Evolutionary conservation across 2,329 filamentous ascomycete genomes (phyloP).

Genomic region (Colletotrichum sp.): DNA sequence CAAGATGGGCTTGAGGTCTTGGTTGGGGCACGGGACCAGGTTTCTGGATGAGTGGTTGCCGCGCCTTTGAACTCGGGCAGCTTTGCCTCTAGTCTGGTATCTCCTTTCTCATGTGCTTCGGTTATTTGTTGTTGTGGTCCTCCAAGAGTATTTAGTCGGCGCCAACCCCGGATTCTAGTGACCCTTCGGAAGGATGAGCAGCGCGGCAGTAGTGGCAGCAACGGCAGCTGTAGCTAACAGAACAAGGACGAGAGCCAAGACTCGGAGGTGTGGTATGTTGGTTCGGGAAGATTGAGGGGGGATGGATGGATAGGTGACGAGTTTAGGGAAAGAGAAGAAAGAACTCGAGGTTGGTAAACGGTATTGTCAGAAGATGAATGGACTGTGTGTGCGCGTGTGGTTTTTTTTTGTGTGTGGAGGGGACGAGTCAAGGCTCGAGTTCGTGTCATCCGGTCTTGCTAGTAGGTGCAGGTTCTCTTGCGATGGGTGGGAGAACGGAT

Average conservation of each 20-base stretch:
- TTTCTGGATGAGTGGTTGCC: background rate
- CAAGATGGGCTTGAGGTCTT: background rate
- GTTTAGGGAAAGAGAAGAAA: background rate
- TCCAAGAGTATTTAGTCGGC: background rate
- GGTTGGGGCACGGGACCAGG: background rate
- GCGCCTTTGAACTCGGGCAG: background rate
- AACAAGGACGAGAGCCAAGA: background rate
- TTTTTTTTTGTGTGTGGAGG: background rate
- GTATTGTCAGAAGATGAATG: background rate
- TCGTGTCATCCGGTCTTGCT: background rate
- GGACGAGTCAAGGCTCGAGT: background rate
- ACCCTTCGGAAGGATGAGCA: background rate
- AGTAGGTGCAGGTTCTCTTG: background rate
- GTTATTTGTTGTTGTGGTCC: background rate
- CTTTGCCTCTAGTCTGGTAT: background rate
- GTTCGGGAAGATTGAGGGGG: background rate
- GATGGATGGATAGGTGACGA: background rate
- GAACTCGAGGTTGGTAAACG: background rate
- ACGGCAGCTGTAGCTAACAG: background rate
- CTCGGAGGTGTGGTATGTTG: background rate
- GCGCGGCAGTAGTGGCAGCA: background rate
- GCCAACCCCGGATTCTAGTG: constrained; percentile 15
- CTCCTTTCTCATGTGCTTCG: background rate
- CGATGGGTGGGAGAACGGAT: background rate
- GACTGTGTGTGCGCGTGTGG: background rate